A percentile compares a stretch with the other conserved stretches of the same genome.
Conservation (phyloP, 1,139 yeast species). For the Blastobotrys illinoisensis region DNA sequence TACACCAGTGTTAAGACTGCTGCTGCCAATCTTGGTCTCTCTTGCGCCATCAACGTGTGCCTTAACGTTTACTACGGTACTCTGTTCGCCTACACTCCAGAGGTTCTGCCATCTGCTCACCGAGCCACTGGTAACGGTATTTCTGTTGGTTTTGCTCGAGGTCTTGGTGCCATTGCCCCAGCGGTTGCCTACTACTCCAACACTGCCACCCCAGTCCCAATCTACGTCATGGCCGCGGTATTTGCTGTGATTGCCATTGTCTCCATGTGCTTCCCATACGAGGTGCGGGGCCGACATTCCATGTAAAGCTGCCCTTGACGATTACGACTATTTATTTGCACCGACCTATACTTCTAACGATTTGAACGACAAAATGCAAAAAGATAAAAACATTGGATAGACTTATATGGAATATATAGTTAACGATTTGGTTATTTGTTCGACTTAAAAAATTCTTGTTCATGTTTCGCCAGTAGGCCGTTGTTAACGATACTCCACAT, state of each 20-base stretch:
- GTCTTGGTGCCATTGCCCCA: constrained; percentile 49
- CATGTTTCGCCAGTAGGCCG: too few species aligned
- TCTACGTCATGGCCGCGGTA: constrained; percentile 55
- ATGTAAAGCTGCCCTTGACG: constrained; percentile 10
- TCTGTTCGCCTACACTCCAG: constrained; percentile 55
- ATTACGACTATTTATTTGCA: not conserved
- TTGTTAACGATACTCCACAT: too few species aligned
- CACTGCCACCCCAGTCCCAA: constrained; percentile 44
- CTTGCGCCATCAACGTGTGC: constrained; percentile 46
- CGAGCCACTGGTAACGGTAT: constrained; percentile 54
- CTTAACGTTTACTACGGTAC: constrained; percentile 51
- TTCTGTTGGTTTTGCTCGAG: constrained; percentile 43
- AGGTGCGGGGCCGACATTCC: constrained; percentile 26
- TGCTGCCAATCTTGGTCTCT: constrained; percentile 48
- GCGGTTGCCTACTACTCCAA: constrained; percentile 45
- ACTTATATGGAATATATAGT: not conserved
- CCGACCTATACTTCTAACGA: not conserved
- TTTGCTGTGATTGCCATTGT: constrained; percentile 42
- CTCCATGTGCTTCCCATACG: constrained; percentile 45
- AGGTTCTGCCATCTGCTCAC: constrained; percentile 50
- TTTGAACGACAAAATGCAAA: not conserved
- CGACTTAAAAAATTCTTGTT: too few species aligned
- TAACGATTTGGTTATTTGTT: not conserved
- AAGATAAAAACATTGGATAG: not conserved
- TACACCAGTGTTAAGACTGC: constrained; percentile 50